Evolutionary conservation across 164 flowering plant species (phyloP), one percentile per base, ranked within the genome.

Genomic region (Cinnamomum chago): DNA sequence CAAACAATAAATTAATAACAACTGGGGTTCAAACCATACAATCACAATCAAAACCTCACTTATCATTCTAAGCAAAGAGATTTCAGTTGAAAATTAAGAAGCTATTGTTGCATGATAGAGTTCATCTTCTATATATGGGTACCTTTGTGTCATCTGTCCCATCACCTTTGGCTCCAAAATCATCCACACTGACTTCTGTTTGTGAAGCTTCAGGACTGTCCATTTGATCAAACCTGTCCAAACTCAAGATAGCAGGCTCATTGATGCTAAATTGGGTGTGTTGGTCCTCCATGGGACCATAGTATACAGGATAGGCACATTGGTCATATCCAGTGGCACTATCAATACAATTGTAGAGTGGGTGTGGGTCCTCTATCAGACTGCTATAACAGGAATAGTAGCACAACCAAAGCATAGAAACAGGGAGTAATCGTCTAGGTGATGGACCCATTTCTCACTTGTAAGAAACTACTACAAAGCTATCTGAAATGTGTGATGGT

Each of bases 241-340:
- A 22, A 20, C 71, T 70, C 10, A 67, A 27, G 67, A 72, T 28
- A 33, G 73, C 65, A 2, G 65, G 25, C 35, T 71, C 60, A 3
- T 65, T 58, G 55, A 72, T 20, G 60, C 76, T 69, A 20, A 60
- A 67, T n/a, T 62, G 76, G 23, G 62, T 75, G 51, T 72, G 76
- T 0, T 24, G 50, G 3, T 72, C 71, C n/a, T 73, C 76, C 30
- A 80, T 52, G 65, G 71, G 68, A 73, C 76, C 81, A 3, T 73
- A 76, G 33, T 75, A 77, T 3, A 80, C 75, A 25, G 85, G 86
- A 60, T 85, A 79, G 3, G 83, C 76, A 22, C 15, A 33, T 28
- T 73, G 66, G 67, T 82, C 79, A 71, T 77, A 73, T 2, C 67
- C 77, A 51, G 65, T 62, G 23, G 58, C 55, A 40, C 72, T 66